Evolutionary conservation across 176 grass and related monocot genomes (phyloP).

Genomic region (Hordeum vulgare): DNA sequence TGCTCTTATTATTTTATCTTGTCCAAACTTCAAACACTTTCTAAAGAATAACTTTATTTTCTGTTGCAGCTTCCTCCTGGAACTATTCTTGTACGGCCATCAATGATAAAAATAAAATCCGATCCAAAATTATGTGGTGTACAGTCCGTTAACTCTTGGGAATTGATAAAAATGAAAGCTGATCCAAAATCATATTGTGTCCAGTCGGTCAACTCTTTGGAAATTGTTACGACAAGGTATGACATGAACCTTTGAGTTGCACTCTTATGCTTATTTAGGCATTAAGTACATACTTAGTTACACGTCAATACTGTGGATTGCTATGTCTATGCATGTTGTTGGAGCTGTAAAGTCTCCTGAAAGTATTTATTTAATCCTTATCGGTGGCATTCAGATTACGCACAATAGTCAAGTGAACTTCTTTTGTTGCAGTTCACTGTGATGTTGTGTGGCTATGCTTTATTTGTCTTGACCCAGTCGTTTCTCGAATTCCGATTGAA

Average conservation of each 20-base stretch:
- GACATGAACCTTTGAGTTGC: neutral
- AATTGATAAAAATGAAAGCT: slow-evolving; percentile 27
- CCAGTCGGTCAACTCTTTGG: slow-evolving; percentile 47
- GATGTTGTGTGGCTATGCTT: neutral
- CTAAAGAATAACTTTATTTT: neutral
- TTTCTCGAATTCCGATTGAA: neutral
- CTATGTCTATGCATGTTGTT: neutral
- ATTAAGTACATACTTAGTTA: neutral
- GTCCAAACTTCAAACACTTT: neutral
- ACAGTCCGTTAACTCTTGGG: slow-evolving; percentile 44
- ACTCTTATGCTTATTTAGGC: neutral
- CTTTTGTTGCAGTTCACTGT: neutral
- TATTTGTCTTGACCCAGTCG: neutral
- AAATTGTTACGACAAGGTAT: slow-evolving; percentile 63
- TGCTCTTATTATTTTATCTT: neutral
- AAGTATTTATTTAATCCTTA: neutral
- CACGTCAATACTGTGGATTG: neutral
- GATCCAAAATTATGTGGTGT: slow-evolving; percentile 28
- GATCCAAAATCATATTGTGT: slow-evolving; percentile 11
- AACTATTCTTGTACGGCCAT: slow-evolving; percentile 48
- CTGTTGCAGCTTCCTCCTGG: slow-evolving; percentile 46
- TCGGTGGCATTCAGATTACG: neutral
- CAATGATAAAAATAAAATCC: slow-evolving; percentile 56
- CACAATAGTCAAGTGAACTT: neutral
- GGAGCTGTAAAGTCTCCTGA: neutral